Evolutionary conservation across 495 filamentous ascomycete species (phyloP).

Genomic region (Chaetomidium leptoderma): DNA sequence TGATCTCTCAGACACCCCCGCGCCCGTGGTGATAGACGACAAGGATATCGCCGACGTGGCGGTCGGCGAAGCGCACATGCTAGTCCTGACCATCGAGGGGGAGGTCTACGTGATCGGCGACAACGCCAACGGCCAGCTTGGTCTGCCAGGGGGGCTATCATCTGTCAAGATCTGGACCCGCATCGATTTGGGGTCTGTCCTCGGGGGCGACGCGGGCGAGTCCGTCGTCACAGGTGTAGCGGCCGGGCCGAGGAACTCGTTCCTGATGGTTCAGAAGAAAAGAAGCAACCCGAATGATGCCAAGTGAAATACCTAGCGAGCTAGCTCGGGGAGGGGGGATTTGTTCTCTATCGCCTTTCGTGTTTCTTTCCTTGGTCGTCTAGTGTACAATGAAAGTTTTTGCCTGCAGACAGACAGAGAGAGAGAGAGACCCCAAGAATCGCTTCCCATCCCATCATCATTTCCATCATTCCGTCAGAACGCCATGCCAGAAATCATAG

Average conservation of each 20-base stretch:
- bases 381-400: conserved; percentile 19
- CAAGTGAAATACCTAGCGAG: not conserved
- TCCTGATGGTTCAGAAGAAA: conserved; percentile 32
- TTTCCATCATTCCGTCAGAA: conserved; percentile 23
- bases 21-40: conserved; percentile 37
- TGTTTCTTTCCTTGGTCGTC: conserved; percentile 16
- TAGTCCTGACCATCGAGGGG: conserved; percentile 49
- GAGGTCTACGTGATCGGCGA: conserved; percentile 54
- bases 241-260: conserved; percentile 45
- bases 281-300: not conserved
- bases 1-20: conserved; percentile 28
- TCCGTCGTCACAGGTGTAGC: conserved; percentile 38
- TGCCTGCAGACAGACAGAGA: conserved; percentile 16
- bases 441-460: conserved; percentile 5
- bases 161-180: conserved; percentile 30
- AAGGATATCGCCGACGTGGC: conserved; percentile 49
- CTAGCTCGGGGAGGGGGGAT: conserved; percentile 4
- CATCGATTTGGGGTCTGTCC: conserved; percentile 28
- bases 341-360: conserved; percentile 8
- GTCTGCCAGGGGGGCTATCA: conserved; percentile 31
- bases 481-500: conserved; percentile 52
- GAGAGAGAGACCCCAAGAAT: conserved; percentile 15
- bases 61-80: conserved; percentile 55
- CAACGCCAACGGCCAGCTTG: conserved; percentile 57
- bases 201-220: conserved; percentile 24